phyloP scores from a whole-genome alignment of 2,329 filamentous ascomycete genomes.

The Elsinoe batatas region DNA sequence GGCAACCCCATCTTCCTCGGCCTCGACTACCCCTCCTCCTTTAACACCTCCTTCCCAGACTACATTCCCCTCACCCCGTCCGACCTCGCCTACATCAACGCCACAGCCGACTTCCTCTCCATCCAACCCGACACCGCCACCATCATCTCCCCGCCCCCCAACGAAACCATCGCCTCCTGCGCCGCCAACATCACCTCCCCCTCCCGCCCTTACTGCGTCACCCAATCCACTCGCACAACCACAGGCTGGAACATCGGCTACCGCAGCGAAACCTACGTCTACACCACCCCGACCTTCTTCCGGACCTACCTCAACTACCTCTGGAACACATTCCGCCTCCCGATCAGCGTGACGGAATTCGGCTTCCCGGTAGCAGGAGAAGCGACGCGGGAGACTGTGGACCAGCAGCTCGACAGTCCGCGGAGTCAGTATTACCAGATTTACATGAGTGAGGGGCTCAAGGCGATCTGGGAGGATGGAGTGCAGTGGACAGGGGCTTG shows the following conservation, averaged over 20 bases:
- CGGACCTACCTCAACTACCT: slow-evolving; percentile 47
- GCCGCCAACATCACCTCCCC: slow-evolving; percentile 23
- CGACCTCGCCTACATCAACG: slow-evolving; percentile 32
- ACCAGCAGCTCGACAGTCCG: slow-evolving; percentile 46
- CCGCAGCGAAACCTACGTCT: slow-evolving; percentile 46
- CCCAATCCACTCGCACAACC: slow-evolving; percentile 22
- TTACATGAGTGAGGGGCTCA: slow-evolving; percentile 30
- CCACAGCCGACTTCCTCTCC: slow-evolving; percentile 23
- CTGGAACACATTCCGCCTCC: slow-evolving; percentile 47
- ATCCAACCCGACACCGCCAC: slow-evolving; percentile 26
- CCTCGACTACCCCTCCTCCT: slow-evolving; percentile 40
- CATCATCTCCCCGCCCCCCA: slow-evolving; percentile 15
- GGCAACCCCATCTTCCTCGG: slow-evolving; percentile 46
- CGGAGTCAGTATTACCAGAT: slow-evolving; percentile 46
- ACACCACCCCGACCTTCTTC: slow-evolving; percentile 50
- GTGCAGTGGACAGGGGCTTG: slow-evolving; percentile 26
- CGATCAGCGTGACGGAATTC: slow-evolving; percentile 30
- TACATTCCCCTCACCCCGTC: slow-evolving; percentile 39
- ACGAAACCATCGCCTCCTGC: slow-evolving; percentile 31
- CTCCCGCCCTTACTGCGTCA: slow-evolving; percentile 25
- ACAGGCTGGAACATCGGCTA: slow-evolving; percentile 33
- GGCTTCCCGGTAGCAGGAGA: slow-evolving; percentile 38
- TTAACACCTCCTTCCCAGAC: slow-evolving; percentile 37
- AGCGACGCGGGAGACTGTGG: slow-evolving; percentile 33
- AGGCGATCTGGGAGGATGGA: slow-evolving; percentile 24